A percentile compares a stretch with the other conserved stretches of the same genome.
phyloP scores from a whole-genome alignment of 768 basidiomycete species.

The Serpula lacrymans region DNA sequence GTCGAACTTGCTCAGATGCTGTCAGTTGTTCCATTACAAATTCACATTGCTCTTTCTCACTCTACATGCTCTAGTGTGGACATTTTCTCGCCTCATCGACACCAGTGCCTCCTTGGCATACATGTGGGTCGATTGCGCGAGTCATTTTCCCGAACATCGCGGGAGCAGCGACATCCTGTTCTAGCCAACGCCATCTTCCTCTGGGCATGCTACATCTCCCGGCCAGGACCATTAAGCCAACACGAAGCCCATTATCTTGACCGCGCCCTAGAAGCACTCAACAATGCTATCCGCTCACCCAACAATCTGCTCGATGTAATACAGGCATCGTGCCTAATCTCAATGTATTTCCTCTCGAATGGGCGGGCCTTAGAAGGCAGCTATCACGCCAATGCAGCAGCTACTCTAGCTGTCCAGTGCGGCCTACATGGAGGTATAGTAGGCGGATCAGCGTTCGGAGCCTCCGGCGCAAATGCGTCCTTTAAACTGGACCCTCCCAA shows the following conservation, averaged over 20 bases:
- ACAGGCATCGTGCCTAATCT: slow-evolving; percentile 72
- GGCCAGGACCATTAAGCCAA: slow-evolving; percentile 63
- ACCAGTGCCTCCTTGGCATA: slow-evolving; percentile 70
- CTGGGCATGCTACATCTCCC: slow-evolving; percentile 79
- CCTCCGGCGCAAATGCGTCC: slow-evolving; percentile 27
- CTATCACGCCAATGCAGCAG: slow-evolving; percentile 73
- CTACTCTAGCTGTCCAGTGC: slow-evolving; percentile 68
- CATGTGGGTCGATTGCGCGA: slow-evolving; percentile 65
- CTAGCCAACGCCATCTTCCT: slow-evolving; percentile 80
- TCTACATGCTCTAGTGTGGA: slow-evolving; percentile 53
- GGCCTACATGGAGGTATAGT: slow-evolving; percentile 54
- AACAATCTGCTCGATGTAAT: slow-evolving; percentile 66
- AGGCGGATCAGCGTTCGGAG: slow-evolving; percentile 31
- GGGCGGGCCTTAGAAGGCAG: slow-evolving; percentile 76
- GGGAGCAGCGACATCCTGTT: slow-evolving; percentile 70
- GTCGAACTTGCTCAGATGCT: slow-evolving; percentile 64
- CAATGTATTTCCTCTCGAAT: slow-evolving; percentile 73
- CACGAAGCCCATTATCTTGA: slow-evolving; percentile 73
- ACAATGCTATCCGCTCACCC: slow-evolving; percentile 55
- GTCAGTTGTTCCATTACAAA: slow-evolving; percentile 49
- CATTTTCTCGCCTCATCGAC: slow-evolving; percentile 71
- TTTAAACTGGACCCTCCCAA: slow-evolving; percentile 57
- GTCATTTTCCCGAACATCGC: slow-evolving; percentile 46
- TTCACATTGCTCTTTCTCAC: slow-evolving; percentile 8
- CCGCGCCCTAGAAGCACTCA: slow-evolving; percentile 58